A percentile compares a stretch with the other conserved stretches of the same genome.
Evolutionary conservation across 495 filamentous ascomycete genomes (phyloP).

Genomic region (Penicillium malachiteum): DNA sequence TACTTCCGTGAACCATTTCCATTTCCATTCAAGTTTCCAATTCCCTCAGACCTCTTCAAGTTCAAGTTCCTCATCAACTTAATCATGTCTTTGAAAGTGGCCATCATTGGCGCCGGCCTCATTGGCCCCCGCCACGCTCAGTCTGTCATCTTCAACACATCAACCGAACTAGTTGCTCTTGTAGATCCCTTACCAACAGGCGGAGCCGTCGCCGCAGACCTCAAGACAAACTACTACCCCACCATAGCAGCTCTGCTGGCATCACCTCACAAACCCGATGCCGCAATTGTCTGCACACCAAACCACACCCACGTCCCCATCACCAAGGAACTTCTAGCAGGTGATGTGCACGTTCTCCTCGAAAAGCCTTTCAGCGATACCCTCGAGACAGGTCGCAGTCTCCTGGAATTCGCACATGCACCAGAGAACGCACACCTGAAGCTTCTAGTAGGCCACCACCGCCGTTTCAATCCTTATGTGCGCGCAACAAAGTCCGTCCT

Average conservation of each 20-base stretch:
- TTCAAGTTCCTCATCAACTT: no score
- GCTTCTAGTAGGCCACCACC: conserved; percentile 58
- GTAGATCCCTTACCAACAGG: conserved; percentile 48
- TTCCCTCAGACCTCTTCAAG: no score
- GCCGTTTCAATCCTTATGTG: conserved; percentile 60
- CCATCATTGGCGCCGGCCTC: conserved; percentile 55
- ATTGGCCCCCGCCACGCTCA: conserved; percentile 59
- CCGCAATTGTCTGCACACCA: conserved; percentile 60
- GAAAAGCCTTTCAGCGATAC: conserved; percentile 57
- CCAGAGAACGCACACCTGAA: conserved; percentile 34
- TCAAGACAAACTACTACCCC: conserved; percentile 32
- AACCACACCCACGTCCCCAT: conserved; percentile 57
- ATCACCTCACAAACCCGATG: conserved; percentile 41
- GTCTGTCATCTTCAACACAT: conserved; percentile 46
- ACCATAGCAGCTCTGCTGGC: conserved; percentile 44
- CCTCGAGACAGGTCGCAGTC: conserved; percentile 36
- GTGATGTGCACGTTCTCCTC: conserved; percentile 53
- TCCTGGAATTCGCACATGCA: conserved; percentile 25
- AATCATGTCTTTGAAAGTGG: conserved; percentile 24
- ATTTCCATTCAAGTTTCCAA: no score
- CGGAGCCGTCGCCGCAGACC: conserved; percentile 19
- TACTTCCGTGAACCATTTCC: no score
- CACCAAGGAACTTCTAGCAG: conserved; percentile 47
- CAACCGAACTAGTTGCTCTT: conserved; percentile 48
- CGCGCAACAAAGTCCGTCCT: conserved; percentile 48